Conservation (phyloP, 768 basidiomycete species). For the Rubroboletus satanas region DNA sequence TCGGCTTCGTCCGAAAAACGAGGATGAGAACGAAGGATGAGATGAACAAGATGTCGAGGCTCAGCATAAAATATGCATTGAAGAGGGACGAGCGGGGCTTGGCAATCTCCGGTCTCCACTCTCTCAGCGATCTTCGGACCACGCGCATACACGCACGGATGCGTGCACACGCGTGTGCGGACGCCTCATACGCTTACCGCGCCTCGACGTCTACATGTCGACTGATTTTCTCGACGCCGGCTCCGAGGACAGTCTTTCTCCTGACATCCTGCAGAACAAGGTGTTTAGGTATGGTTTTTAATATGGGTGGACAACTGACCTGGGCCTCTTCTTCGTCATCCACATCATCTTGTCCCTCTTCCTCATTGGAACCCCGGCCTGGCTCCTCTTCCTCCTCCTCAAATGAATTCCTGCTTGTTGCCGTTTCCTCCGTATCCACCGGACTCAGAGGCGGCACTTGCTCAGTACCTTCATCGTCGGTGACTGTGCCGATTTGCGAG, state of each 20-base stretch:
- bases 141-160: not conserved
- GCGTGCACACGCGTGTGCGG: not conserved
- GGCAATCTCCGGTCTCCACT: constrained; percentile 4
- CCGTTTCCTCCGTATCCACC: constrained; percentile 8
- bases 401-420: constrained; percentile 7
- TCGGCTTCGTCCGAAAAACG: not conserved
- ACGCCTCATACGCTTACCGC: constrained; percentile 9
- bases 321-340: constrained; percentile 18
- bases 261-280: constrained; percentile 16
- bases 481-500: constrained; percentile 6
- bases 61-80: not conserved
- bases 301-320: constrained; percentile 10
- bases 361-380: constrained; percentile 8
- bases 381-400: constrained; percentile 12
- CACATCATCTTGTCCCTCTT: constrained; percentile 13
- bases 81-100: constrained; percentile 10
- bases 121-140: not conserved
- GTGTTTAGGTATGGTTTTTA: constrained; percentile 1
- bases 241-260: constrained; percentile 33
- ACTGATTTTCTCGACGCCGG: constrained; percentile 37
- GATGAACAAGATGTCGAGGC: not conserved
- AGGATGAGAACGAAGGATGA: not conserved
- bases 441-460: constrained; percentile 5
- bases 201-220: constrained; percentile 26
- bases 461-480: not conserved